phyloP scores from a whole-genome alignment of 805 yeast species.

The Zygosaccharomyces bailii region DNA sequence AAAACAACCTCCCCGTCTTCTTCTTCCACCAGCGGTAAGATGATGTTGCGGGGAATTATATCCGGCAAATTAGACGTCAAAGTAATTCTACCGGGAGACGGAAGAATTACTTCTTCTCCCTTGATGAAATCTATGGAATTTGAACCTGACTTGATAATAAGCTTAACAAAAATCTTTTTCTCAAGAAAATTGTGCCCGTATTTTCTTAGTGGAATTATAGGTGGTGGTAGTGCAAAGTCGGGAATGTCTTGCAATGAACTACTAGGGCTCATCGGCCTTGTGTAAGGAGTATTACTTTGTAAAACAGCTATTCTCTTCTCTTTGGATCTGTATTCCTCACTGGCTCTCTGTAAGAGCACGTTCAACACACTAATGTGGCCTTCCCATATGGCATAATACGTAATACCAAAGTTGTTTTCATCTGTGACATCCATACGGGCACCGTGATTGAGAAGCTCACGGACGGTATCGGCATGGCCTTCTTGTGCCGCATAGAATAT shows the following conservation, averaged over 20 bases:
- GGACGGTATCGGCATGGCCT: slow-evolving; percentile 71
- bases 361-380: slow-evolving; percentile 84
- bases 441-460: slow-evolving; percentile 64
- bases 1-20: slow-evolving; percentile 72
- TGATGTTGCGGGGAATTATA: slow-evolving; percentile 80
- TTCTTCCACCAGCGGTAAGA: slow-evolving; percentile 60
- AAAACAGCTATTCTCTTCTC: not conserved
- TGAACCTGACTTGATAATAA: slow-evolving; percentile 55
- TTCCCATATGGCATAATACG: slow-evolving; percentile 90
- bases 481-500: slow-evolving; percentile 85
- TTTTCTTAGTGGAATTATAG: slow-evolving; percentile 86
- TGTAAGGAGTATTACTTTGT: not conserved
- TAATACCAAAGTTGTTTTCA: slow-evolving; percentile 73
- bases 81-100: slow-evolving; percentile 78
- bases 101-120: slow-evolving; percentile 40
- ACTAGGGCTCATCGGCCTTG: slow-evolving; percentile 10
- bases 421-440: slow-evolving; percentile 69
- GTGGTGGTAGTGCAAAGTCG: slow-evolving; percentile 90
- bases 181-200: slow-evolving; percentile 96
- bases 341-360: slow-evolving; percentile 47
- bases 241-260: slow-evolving; percentile 65
- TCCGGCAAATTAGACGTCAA: slow-evolving; percentile 73
- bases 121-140: slow-evolving; percentile 45
- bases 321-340: slow-evolving; percentile 6
- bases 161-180: slow-evolving; percentile 78